phyloP scores from a whole-genome alignment of 306 rosid species.

The Begonia peltatifolia region DNA sequence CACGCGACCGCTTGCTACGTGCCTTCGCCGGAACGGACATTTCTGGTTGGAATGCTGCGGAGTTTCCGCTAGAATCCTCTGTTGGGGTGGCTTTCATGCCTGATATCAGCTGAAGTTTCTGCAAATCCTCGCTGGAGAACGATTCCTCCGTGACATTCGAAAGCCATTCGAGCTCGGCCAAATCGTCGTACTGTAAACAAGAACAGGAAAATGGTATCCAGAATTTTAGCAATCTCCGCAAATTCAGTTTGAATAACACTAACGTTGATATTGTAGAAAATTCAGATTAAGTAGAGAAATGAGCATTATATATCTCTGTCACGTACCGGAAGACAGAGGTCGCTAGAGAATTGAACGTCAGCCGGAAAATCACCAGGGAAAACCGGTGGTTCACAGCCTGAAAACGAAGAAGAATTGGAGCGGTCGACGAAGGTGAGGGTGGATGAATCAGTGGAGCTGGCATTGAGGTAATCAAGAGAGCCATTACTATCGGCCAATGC shows the following conservation, averaged over 20 bases:
- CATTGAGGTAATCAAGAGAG: constrained; percentile 4
- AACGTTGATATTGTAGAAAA: neutral
- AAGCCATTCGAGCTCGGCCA: constrained; percentile 88
- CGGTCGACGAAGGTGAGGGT: constrained; percentile 26
- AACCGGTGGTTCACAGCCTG: constrained; percentile 27
- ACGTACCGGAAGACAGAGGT: constrained; percentile 72
- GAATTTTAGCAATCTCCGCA: neutral
- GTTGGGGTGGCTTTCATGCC: constrained; percentile 33
- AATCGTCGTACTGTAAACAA: constrained; percentile 47
- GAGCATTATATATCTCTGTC: neutral
- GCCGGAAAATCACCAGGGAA: neutral
- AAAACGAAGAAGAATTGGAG: constrained; percentile 39
- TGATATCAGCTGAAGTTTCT: constrained; percentile 61
- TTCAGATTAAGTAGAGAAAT: neutral
- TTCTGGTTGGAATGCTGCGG: constrained; percentile 26
- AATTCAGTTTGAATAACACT: no score
- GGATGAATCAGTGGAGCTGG: constrained; percentile 28
- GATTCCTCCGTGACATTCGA: constrained; percentile 79
- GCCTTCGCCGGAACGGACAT: constrained; percentile 71
- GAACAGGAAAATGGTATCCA: neutral
- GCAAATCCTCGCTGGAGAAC: constrained; percentile 68
- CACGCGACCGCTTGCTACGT: constrained; percentile 83
- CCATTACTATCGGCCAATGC: constrained; percentile 16
- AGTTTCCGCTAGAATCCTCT: constrained; percentile 18
- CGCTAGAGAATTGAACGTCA: constrained; percentile 43